Conservation (phyloP, 2,329 filamentous ascomycete genomes). For the Laburnicola sp. region DNA sequence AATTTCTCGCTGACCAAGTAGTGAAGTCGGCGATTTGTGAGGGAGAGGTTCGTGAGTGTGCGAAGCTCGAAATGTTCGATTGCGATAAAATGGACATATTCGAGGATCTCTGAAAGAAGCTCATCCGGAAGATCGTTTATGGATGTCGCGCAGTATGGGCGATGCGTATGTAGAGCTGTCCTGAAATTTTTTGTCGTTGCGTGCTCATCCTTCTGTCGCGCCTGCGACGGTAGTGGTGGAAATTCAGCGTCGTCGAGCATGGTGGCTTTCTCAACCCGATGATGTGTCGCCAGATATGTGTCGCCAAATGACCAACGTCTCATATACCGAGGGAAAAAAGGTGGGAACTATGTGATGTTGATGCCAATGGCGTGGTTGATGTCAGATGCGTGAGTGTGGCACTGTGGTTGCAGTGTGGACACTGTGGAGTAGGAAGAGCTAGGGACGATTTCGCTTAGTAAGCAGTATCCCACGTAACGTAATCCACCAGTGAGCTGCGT, state of each 20-base stretch:
- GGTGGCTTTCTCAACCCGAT: not conserved
- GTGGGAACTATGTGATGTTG: not conserved
- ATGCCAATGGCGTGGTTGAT: not conserved
- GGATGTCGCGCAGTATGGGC: conserved; percentile 5
- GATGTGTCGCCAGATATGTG: not conserved
- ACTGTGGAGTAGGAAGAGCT: too few relatives aligned
- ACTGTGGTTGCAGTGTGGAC: too few relatives aligned
- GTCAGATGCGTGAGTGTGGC: too few relatives aligned
- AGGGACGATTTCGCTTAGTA: not conserved
- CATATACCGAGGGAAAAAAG: too few relatives aligned
- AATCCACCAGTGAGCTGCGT: too few relatives aligned
- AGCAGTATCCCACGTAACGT: not conserved
- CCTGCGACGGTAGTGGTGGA: conserved; percentile 25
- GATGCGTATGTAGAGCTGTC: not conserved
- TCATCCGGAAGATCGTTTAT: conserved; percentile 33
- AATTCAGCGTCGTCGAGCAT: conserved; percentile 24
- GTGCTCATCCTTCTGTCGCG: not conserved
- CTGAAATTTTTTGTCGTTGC: not conserved
- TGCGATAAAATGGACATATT: conserved; percentile 25
- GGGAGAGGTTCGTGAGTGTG: conserved; percentile 26
- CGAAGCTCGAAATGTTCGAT: conserved; percentile 19
- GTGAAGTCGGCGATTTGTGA: conserved; percentile 29
- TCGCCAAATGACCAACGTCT: too few relatives aligned
- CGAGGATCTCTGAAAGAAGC: conserved; percentile 30
- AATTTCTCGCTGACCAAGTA: conserved; percentile 22